Percentiles rank a stretch among this genome's conserved stretches.
These are phyloP conservation scores for Begonia masoniana DNA, from an alignment of 306 rosid species.

Conservation along the genomic window DNA sequence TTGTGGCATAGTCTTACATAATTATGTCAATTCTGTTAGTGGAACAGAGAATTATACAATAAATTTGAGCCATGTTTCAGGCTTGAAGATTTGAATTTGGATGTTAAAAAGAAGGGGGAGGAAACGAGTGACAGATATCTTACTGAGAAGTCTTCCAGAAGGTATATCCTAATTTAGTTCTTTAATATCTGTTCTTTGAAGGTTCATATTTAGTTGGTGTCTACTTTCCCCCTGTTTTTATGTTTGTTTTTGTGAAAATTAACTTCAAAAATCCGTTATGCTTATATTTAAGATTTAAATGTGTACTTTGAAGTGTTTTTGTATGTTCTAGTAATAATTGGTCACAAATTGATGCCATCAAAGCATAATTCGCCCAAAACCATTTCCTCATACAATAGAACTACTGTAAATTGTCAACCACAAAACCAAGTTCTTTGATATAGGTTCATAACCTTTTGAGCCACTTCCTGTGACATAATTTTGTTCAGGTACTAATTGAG, in stretches of 20 bases:
- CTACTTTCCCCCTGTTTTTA: not conserved
- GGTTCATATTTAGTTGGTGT: not conserved
- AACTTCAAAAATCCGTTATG: not conserved
- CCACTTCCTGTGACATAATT: no score
- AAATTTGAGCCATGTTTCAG: slow-evolving; percentile 91
- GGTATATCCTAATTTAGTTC: slow-evolving; percentile 30
- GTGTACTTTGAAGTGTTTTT: no score
- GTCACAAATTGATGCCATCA: no score
- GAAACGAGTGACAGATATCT: slow-evolving; percentile 33
- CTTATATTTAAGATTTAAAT: not conserved
- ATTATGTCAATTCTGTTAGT: slow-evolving; percentile 16
- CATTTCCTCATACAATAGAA: no score
- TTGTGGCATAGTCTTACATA: no score
- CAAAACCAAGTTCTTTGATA: no score
- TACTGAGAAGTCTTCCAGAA: slow-evolving; percentile 24
- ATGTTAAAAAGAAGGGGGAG: slow-evolving; percentile 48
- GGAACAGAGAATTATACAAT: slow-evolving; percentile 42
- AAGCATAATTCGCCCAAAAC: no score
- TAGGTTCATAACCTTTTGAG: no score
- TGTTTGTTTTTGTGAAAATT: not conserved
- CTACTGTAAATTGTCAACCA: no score
- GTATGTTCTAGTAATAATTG: no score
- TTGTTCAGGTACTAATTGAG: no score
- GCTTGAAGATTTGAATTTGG: slow-evolving; percentile 92
- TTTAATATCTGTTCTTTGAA: not conserved